Conservation (phyloP, 202 grass and related monocot genomes). For the Setaria italica region DNA sequence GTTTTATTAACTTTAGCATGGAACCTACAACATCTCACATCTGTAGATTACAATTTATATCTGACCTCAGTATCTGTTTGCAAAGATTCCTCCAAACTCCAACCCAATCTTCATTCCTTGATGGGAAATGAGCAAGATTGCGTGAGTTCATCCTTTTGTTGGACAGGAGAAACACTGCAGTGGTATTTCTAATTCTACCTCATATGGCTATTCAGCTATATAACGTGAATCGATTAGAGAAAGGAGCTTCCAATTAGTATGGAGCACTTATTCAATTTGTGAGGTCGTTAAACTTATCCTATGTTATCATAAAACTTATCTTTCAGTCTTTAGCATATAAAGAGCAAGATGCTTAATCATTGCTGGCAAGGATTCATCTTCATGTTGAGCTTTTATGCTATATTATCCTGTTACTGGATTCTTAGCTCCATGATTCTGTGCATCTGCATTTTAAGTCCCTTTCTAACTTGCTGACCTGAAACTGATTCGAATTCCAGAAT, state of each 20-base stretch:
- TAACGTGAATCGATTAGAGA: not conserved
- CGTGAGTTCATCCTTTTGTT: not conserved
- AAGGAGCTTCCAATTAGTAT: not conserved
- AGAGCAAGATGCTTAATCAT: conserved; percentile 26
- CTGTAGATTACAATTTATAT: not conserved
- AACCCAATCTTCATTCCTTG: not conserved
- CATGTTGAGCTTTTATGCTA: not conserved
- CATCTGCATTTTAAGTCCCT: conserved; percentile 11
- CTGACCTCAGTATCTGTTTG: not conserved
- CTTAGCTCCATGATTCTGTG: not conserved
- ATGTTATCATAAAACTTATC: not conserved
- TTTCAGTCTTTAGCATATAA: not conserved
- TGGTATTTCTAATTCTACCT: not conserved
- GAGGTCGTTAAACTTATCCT: conserved; percentile 11
- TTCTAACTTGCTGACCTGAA: conserved; percentile 32
- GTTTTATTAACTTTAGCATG: not conserved
- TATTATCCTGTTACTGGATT: not conserved
- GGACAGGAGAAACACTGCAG: not conserved
- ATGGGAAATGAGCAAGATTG: not conserved
- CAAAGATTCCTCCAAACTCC: not conserved
- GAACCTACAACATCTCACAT: not conserved
- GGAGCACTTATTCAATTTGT: not conserved
- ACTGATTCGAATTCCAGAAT: conserved; percentile 10
- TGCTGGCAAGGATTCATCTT: conserved; percentile 22
- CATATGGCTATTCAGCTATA: not conserved